phyloP scores from a whole-genome alignment of 2,329 filamentous ascomycete species.

The Talaromyces piceae region DNA sequence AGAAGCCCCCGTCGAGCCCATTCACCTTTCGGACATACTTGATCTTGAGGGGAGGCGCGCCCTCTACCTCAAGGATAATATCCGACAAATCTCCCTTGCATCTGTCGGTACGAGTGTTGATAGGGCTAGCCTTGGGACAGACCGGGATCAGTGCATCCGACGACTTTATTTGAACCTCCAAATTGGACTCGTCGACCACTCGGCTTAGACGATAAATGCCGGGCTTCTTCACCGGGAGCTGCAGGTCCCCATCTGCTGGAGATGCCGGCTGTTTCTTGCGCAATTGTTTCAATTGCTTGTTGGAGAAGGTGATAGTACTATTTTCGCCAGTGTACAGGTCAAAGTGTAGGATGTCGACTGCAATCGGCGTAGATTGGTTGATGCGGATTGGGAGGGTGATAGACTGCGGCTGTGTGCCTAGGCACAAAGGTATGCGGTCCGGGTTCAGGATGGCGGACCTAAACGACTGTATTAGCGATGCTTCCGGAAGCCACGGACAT shows the following conservation, averaged over 20 bases:
- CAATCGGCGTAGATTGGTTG: constrained; percentile 83
- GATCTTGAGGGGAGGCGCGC: constrained; percentile 84
- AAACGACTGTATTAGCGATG: constrained; percentile 14
- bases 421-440: constrained; percentile 69
- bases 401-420: constrained; percentile 56
- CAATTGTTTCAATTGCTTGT: constrained; percentile 67
- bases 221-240: constrained; percentile 71
- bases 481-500: too few species aligned
- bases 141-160: constrained; percentile 76
- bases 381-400: constrained; percentile 76
- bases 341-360: constrained; percentile 80
- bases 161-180: constrained; percentile 73
- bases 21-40: constrained; percentile 88
- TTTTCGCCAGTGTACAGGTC: constrained; percentile 75
- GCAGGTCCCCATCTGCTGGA: constrained; percentile 57
- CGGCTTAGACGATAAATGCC: constrained; percentile 79
- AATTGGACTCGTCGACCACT: constrained; percentile 86
- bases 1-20: constrained; percentile 71
- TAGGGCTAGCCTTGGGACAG: constrained; percentile 74
- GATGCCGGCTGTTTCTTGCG: constrained; percentile 54
- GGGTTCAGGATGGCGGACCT: constrained; percentile 84
- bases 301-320: constrained; percentile 69
- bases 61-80: constrained; percentile 72
- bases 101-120: constrained; percentile 56
- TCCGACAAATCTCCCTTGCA: constrained; percentile 86